Evolutionary conservation across 352 stramenopile genomes (phyloP).

Genomic region (Phytophthora rubi): DNA sequence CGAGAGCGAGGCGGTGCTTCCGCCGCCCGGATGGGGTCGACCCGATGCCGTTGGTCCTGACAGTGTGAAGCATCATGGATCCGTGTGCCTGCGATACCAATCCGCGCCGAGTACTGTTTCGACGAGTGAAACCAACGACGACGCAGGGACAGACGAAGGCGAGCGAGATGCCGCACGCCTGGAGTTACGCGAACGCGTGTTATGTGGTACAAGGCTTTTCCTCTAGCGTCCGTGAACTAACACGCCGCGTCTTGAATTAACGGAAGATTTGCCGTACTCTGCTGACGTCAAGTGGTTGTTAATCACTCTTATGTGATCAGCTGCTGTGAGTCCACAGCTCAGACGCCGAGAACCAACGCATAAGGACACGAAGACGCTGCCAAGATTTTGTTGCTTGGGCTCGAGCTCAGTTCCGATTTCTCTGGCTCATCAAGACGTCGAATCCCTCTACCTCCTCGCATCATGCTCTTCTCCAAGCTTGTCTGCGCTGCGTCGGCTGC

Average conservation of each 20-base stretch:
- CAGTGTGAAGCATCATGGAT: constrained; percentile 65
- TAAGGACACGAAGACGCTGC: not conserved
- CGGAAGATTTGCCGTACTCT: constrained; percentile 23
- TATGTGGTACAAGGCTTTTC: constrained; percentile 49
- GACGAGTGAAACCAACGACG: constrained; percentile 1
- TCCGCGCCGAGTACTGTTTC: constrained; percentile 3
- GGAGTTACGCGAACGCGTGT: constrained; percentile 35
- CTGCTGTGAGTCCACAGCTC: not conserved
- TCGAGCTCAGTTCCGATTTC: constrained; percentile 21
- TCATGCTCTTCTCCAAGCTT: constrained; percentile 22
- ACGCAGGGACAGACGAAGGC: constrained; percentile 10
- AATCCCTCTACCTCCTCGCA: not conserved
- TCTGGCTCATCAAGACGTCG: not conserved
- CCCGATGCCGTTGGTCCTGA: constrained; percentile 59
- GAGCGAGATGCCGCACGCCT: constrained; percentile 27
- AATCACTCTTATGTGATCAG: constrained; percentile 6
- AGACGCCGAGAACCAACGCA: not conserved
- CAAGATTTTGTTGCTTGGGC: not conserved
- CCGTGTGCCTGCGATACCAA: constrained; percentile 57
- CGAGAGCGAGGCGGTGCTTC: constrained; percentile 28
- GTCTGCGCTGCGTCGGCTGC: constrained; percentile 12
- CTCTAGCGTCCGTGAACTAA: constrained; percentile 27
- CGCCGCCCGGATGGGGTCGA: constrained; percentile 55
- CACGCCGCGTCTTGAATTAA: constrained; percentile 1
- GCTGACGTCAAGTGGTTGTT: constrained; percentile 3